phyloP scores from a whole-genome alignment of 495 filamentous ascomycete genomes.

The Aspergillus heteromorphus region DNA sequence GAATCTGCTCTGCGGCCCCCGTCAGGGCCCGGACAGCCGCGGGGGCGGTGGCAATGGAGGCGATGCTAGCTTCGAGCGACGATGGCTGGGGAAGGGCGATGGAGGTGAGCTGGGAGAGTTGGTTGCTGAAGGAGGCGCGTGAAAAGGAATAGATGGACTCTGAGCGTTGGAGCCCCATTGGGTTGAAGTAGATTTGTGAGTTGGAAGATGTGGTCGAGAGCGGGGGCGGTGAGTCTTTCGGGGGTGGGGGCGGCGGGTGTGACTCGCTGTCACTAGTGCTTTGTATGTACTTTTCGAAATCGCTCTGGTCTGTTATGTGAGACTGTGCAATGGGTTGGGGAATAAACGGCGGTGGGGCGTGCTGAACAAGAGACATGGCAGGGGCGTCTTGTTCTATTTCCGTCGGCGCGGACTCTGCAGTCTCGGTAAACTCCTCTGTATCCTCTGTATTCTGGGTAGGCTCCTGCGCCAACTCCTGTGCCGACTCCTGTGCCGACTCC shows the following conservation, averaged over 20 bases:
- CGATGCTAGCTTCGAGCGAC: conserved; percentile 72
- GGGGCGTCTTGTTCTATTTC: conserved; percentile 8
- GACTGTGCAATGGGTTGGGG: conserved; percentile 8
- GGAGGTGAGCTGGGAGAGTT: conserved; percentile 81
- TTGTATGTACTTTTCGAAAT: conserved; percentile 44
- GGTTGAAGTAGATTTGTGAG: conserved; percentile 49
- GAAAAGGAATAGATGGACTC: conserved; percentile 86
- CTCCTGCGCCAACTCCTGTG: background rate
- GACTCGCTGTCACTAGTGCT: conserved; percentile 37
- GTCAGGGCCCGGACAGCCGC: conserved; percentile 72
- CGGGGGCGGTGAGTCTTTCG: conserved; percentile 35
- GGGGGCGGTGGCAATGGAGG: conserved; percentile 73
- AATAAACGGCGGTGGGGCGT: conserved; percentile 20
- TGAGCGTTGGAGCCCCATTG: conserved; percentile 47
- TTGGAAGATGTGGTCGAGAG: conserved; percentile 38
- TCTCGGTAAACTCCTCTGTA: background rate
- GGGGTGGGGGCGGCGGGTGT: conserved; percentile 32
- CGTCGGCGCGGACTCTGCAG: too few species aligned
- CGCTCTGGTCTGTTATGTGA: conserved; percentile 23
- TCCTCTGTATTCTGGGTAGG: too few species aligned
- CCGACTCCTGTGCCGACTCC: background rate
- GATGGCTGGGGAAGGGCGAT: conserved; percentile 79
- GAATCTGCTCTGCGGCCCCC: conserved; percentile 82
- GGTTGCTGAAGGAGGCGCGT: conserved; percentile 81
- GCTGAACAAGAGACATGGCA: conserved; percentile 33